These are phyloP conservation scores for Peronospora farinosa DNA, from an alignment of 352 stramenopile species.

Conservation along the genomic window DNA sequence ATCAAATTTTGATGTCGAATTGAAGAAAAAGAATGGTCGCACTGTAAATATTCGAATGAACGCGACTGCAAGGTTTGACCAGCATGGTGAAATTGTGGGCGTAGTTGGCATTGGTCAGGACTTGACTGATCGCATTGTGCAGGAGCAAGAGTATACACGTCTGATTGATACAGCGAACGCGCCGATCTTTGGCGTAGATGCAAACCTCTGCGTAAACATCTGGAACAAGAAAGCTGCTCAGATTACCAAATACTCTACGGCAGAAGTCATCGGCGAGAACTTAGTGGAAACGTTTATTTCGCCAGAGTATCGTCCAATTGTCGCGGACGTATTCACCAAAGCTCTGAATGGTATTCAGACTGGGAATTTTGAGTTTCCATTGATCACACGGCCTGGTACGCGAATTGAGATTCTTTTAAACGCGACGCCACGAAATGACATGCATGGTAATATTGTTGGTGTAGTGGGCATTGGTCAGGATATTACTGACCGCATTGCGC, in stretches of 20 bases:
- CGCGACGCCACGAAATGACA: slow-evolving; percentile 59
- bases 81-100: slow-evolving; percentile 73
- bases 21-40: slow-evolving; percentile 61
- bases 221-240: slow-evolving; percentile 90
- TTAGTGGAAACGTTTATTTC: slow-evolving; percentile 84
- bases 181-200: slow-evolving; percentile 88
- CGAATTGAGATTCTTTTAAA: slow-evolving; percentile 76
- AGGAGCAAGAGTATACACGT: slow-evolving; percentile 84
- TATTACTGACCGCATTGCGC: slow-evolving; percentile 68
- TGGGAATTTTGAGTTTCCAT: slow-evolving; percentile 82
- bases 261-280: slow-evolving; percentile 77
- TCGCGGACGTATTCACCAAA: slow-evolving; percentile 67
- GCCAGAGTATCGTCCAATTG: slow-evolving; percentile 55
- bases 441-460: slow-evolving; percentile 75
- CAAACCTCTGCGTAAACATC: slow-evolving; percentile 84
- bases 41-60: slow-evolving; percentile 69
- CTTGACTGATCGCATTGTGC: slow-evolving; percentile 78
- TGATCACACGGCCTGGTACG: slow-evolving; percentile 67
- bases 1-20: slow-evolving; percentile 78
- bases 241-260: slow-evolving; percentile 77
- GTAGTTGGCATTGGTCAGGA: slow-evolving; percentile 85
- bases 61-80: slow-evolving; percentile 56
- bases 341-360: slow-evolving; percentile 66
- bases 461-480: slow-evolving; percentile 85
- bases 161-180: slow-evolving; percentile 89